A percentile compares a stretch with the other conserved stretches of the same genome.
Evolutionary conservation across 169 alveolate species (phyloP).

Genomic region (Haemoproteus tartakovskyi): DNA sequence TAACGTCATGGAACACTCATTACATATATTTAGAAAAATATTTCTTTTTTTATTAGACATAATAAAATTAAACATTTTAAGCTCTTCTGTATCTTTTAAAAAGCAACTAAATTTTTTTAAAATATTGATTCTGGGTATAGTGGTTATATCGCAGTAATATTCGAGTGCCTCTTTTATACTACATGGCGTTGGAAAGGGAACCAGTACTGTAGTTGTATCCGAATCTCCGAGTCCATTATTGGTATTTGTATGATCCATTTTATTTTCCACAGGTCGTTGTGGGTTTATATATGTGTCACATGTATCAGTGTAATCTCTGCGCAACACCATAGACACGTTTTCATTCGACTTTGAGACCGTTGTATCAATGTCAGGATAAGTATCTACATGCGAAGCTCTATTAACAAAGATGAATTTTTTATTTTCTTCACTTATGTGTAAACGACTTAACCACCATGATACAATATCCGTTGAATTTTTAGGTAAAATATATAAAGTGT

Average conservation of each 20-base stretch:
- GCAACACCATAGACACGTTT: too few species aligned
- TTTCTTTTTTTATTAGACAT: slow-evolving; percentile 49
- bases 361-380: background rate
- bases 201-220: background rate
- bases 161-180: slow-evolving; percentile 72
- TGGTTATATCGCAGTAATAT: slow-evolving; percentile 76
- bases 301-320: slow-evolving; percentile 23
- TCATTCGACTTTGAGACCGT: slow-evolving; percentile 62
- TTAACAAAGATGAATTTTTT: slow-evolving; percentile 73
- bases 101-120: slow-evolving; percentile 72
- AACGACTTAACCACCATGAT: slow-evolving; percentile 62
- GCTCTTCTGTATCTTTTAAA: slow-evolving; percentile 70
- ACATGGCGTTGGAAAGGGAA: slow-evolving; percentile 72
- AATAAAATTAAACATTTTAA: slow-evolving; percentile 52
- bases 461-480: slow-evolving; percentile 68
- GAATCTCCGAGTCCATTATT: background rate
- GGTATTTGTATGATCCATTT: background rate
- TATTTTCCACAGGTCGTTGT: background rate
- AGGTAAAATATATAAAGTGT: slow-evolving; percentile 70
- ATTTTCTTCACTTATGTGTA: slow-evolving; percentile 43
- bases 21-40: slow-evolving; percentile 56
- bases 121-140: slow-evolving; percentile 71
- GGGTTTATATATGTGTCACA: background rate
- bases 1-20: slow-evolving; percentile 69
- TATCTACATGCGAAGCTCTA: slow-evolving; percentile 29